Base-by-base conservation (phyloP, 805 yeast species). In the Candida berthetii region DNA sequence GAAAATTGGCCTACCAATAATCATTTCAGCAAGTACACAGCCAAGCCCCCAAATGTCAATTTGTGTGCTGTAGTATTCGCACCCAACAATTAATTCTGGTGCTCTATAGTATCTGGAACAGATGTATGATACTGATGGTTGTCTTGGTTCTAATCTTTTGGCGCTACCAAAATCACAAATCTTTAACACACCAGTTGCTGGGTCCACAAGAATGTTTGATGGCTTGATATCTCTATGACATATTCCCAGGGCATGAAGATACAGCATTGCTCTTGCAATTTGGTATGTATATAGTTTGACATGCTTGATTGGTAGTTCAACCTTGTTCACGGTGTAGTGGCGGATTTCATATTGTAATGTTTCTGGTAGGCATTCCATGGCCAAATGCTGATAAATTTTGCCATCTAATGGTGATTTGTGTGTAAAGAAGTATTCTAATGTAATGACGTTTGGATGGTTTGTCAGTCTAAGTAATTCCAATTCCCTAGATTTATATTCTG, bases 41-140 rank as follows among this genome's bases (percentile, higher is more conserved):
- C 98, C 99, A 45, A 91, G 69, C 15, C 97, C 96, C 99, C 99
- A 93, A 54, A 90, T 84, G 62, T 93, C 99, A 44, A 93, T 91
- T 56, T 89, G 86, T 3, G 95, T 82, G 4, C 95, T 79, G 61
- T 93, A 93, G 31, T 82, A 74, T 44, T 90, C 78, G 52, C 89
- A 84, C 2, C 99, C 99, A 42, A 93, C 80, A 57, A 93, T 85
- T 45, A 93, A 74, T 62, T 93, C 99, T 1, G 99, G 99, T 1
- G 98, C 95, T 52, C 97, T 76, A 64, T 90, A 90, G 62, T 89
- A 93, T 54, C 99, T 79, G 19, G 96, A 88, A 63, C 97, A 95
- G 44, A 93, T 93, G 60, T 93, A 93, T 39, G 96, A 84, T 48
- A 90, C 96, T 1, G 95, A 82, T n/a, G 93, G 86, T 59, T 85